These are phyloP conservation scores for Escallonia rubra DNA, from an alignment of 129 eudicot species.

Conservation along the genomic window DNA sequence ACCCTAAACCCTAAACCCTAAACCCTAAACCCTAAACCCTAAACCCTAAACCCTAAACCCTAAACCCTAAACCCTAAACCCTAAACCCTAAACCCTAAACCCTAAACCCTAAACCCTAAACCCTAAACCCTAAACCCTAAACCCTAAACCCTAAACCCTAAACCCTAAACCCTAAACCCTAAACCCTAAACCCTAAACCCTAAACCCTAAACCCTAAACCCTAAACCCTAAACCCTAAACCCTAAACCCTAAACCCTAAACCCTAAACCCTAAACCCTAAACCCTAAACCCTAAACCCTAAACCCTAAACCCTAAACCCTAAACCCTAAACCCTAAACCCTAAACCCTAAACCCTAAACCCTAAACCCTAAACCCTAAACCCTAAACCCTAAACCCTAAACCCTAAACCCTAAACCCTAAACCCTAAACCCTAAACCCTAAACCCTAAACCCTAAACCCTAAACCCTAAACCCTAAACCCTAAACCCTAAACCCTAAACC, in stretches of 20 bases:
- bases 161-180: background rate
- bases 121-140: background rate
- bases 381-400: constrained; percentile 4
- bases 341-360: constrained; percentile 7
- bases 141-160: constrained; percentile 5
- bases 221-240: too few relatives aligned
- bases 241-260: too few relatives aligned
- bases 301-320: background rate
- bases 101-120: too few relatives aligned
- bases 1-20: constrained; percentile 4
- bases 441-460: background rate
- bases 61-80: background rate
- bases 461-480: constrained; percentile 1
- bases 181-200: constrained; percentile 5
- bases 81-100: background rate
- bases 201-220: constrained; percentile 2
- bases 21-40: constrained; percentile 3
- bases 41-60: constrained; percentile 1
- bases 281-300: too few relatives aligned
- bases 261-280: too few relatives aligned
- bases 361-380: too few relatives aligned
- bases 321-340: constrained; percentile 8
- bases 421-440: too few relatives aligned
- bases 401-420: constrained; percentile 1
- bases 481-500: too few relatives aligned